Base-by-base conservation (phyloP, 1,139 yeast genomes). In the Protomyces inouyei region DNA sequence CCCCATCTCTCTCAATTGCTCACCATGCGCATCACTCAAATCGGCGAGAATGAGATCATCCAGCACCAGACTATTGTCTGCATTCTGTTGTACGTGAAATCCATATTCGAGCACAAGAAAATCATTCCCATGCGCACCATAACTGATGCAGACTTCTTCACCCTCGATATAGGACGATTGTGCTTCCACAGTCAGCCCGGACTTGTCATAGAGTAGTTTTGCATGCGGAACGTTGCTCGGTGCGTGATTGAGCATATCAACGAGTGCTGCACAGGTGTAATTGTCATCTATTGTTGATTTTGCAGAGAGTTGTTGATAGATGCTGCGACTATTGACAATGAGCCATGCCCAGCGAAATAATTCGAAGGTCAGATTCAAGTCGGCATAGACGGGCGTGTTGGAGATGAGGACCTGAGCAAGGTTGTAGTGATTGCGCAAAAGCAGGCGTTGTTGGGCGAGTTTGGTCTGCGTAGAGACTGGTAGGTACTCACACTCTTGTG, bases 221-320 rank as follows among this genome's bases (percentile, higher is more conserved):
- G 57, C 48, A 55, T 51, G 59, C 14, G 61, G 46, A 10, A 45
- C 46, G 12, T 43, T 45, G 16, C 57, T 52, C 3, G 59, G 55
- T 8, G 52, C 60, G 60, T 64, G 66, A 36, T 64, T 64, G 60
- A 64, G 52, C 59, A 60, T 57, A 59, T 64, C 66, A n/a, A 64
- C 57, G 10, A 64, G 45, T 3, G 66, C 64, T 14, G 64, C 52
- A 32, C 61, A 60, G 8, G 64, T 57, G 43, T 57, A 54, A 10
- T 64, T 60, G 32, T 64, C 66, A 40, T 64, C 66, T 10, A 48
- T n/a, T 4, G 60, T 43, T 28, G 57, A 25, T 10, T 35, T 21
- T 14, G 64, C 12, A 2, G 60, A 52, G 16, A 60, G 53, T 23
- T 55, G n/a, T 21, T 60, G 61, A 51, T 64, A 64, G 36, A 64